Conservation (phyloP, 31 red algal genomes). For the Asparagopsis taxiformis region DNA sequence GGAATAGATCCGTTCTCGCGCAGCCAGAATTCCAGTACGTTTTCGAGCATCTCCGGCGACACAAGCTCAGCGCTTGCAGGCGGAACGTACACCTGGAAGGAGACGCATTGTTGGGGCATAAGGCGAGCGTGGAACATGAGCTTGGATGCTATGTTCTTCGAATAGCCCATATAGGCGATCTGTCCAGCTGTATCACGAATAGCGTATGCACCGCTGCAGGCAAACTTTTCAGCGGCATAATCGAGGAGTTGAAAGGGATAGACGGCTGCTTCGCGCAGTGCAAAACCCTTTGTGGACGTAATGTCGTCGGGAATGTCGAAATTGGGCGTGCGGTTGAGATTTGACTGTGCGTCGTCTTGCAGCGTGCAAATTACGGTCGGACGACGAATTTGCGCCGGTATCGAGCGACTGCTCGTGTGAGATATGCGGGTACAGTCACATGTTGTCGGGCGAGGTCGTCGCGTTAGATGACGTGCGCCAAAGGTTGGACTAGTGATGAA, state of each 20-base stretch:
- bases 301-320: neutral
- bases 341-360: neutral
- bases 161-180: slow-evolving; percentile 61
- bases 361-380: too few species aligned
- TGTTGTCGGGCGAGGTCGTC: neutral
- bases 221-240: neutral
- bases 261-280: slow-evolving; percentile 12
- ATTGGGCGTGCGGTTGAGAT: neutral
- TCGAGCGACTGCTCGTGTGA: too few species aligned
- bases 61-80: slow-evolving; percentile 19
- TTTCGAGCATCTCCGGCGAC: slow-evolving; percentile 46
- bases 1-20: slow-evolving; percentile 56
- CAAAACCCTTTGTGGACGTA: slow-evolving; percentile 16
- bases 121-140: slow-evolving; percentile 35
- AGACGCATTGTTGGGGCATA: slow-evolving; percentile 15
- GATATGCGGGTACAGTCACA: neutral
- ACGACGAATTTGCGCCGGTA: too few species aligned
- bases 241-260: slow-evolving; percentile 8
- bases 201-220: slow-evolving; percentile 45
- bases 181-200: slow-evolving; percentile 20
- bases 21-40: slow-evolving; percentile 69
- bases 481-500: neutral
- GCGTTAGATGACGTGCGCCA: neutral
- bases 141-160: slow-evolving; percentile 43
- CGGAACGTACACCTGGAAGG: slow-evolving; percentile 54